Evolutionary conservation across 768 basidiomycete genomes (phyloP).

Genomic region (Tricholoma bakamatsutake): DNA sequence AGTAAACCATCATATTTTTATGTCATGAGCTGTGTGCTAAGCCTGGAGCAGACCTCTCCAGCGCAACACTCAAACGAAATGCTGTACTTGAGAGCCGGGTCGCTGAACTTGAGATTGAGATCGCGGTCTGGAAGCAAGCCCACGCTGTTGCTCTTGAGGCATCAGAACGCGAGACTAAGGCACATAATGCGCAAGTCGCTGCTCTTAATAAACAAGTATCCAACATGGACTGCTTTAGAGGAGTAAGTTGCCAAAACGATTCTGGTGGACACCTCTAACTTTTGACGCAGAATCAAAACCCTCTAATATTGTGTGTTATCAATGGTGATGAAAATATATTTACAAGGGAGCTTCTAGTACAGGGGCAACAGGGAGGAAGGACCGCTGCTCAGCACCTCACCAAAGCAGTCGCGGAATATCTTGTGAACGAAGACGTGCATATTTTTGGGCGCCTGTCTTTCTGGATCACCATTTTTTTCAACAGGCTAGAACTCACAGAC

Average conservation of each 20-base stretch:
- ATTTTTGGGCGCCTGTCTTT: conserved; percentile 63
- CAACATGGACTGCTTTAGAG: conserved; percentile 48
- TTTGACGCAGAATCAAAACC: conserved; percentile 46
- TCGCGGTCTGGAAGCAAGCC: conserved; percentile 66
- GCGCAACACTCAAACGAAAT: conserved; percentile 58
- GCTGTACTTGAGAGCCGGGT: conserved; percentile 58
- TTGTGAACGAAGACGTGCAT: conserved; percentile 56
- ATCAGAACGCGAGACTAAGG: conserved; percentile 55
- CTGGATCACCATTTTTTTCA: conserved; percentile 71
- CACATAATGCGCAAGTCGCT: conserved; percentile 63
- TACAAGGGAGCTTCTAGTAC: conserved; percentile 46
- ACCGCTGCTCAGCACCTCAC: conserved; percentile 61
- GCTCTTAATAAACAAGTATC: conserved; percentile 62
- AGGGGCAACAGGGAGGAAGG: conserved; percentile 63
- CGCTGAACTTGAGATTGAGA: conserved; percentile 62
- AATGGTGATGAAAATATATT: conserved; percentile 72
- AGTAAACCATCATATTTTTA: conserved; percentile 30
- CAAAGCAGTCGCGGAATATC: conserved; percentile 61
- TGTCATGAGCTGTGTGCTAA: not conserved
- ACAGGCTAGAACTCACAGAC: conserved; percentile 50
- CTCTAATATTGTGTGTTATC: conserved; percentile 69
- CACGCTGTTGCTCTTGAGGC: conserved; percentile 57
- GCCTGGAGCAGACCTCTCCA: conserved; percentile 48
- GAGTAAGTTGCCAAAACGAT: conserved; percentile 11
- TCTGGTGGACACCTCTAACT: not conserved